Evolutionary conservation across 306 rosid species (phyloP).

Genomic region (Cucurbita pepo): DNA sequence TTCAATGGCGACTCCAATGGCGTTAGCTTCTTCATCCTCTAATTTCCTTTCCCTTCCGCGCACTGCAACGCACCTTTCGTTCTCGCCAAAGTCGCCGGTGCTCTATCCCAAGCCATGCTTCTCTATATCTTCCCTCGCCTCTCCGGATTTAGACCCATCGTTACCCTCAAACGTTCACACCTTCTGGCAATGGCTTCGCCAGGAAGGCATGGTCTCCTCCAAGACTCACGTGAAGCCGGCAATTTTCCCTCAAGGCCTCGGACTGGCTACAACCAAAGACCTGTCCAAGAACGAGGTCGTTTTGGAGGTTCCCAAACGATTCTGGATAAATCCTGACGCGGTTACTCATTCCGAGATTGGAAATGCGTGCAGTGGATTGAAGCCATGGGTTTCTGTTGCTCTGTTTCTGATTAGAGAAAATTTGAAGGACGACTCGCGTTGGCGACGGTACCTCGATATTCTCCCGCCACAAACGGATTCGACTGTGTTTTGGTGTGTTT

Average conservation of each 20-base stretch:
- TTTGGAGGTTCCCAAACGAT: slow-evolving; percentile 78
- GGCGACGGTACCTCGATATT: slow-evolving; percentile 59
- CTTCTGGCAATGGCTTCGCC: slow-evolving; percentile 79
- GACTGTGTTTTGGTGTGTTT: slow-evolving; percentile 81
- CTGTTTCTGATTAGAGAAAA: slow-evolving; percentile 60
- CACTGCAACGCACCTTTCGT: neutral
- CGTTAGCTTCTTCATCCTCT: neutral
- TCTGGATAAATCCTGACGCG: slow-evolving; percentile 90
- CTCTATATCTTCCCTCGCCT: slow-evolving; percentile 17
- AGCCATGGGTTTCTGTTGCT: slow-evolving; percentile 83
- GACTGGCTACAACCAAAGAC: slow-evolving; percentile 49
- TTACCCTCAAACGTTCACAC: slow-evolving; percentile 39
- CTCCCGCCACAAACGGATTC: slow-evolving; percentile 70
- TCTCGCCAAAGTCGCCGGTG: neutral
- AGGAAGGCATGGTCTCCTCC: slow-evolving; percentile 60
- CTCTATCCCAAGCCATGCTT: slow-evolving; percentile 17
- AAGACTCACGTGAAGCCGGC: slow-evolving; percentile 74
- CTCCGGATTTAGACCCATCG: slow-evolving; percentile 39
- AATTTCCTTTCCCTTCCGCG: neutral
- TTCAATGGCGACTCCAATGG: neutral
- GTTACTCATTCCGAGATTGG: slow-evolving; percentile 82
- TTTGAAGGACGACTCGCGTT: slow-evolving; percentile 37
- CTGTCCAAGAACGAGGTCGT: slow-evolving; percentile 64
- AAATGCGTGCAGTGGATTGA: slow-evolving; percentile 50
- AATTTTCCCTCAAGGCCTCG: slow-evolving; percentile 63